Base-by-base conservation (phyloP, 306 rosid species). In the Lathyrus aphaca region DNA sequence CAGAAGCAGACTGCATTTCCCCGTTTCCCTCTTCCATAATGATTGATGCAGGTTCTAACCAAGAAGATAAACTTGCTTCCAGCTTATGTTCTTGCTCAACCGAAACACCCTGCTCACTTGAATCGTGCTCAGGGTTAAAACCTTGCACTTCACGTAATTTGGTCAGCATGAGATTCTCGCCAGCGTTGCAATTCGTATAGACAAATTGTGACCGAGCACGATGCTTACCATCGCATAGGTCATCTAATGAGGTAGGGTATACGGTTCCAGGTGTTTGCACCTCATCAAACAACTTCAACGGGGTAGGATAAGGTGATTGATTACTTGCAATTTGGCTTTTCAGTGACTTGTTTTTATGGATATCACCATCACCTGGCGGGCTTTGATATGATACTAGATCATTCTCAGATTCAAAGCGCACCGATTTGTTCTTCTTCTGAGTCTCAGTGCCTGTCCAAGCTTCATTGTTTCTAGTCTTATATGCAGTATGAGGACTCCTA, bases 211-310 rank as follows among this genome's bases (percentile, higher is more conserved):
- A 84, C 80, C 96, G 85, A 72, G 91, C 86, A 56, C 81, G 74
- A 79, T 67, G 61, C 73, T 73, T 94, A 23, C 83, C 84, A 75
- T 69, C 76, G 42, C 79, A 83, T 72, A 77, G 71, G 58, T 78
- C 66, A 72, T 85, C 88, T 50, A 74, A 21, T 75, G 89, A 75
- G 72, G 89, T 68, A 8, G 97, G 97, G 54, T 80, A 91, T 68
- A 83, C 89, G 14, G 97, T 94, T 80, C 99, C 99, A 19, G 97
- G 97, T 27, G 97, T 94, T 84, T 91, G 96, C 92, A 95, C 86
- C 75, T 87, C 95, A 0, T 86, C 95, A 71, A 86, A 87, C 44
- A 91, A 84, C 81, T 86, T 88, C 80, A 75, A 65, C 2, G 97
- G 99, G 39, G 97, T 95, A 58, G 96, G 91, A 82, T 80, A 80